Percentiles rank a stretch among this genome's conserved stretches.
Conservation (phyloP, 2,329 filamentous ascomycete species). For the Fusarium tanahbumbuense region DNA sequence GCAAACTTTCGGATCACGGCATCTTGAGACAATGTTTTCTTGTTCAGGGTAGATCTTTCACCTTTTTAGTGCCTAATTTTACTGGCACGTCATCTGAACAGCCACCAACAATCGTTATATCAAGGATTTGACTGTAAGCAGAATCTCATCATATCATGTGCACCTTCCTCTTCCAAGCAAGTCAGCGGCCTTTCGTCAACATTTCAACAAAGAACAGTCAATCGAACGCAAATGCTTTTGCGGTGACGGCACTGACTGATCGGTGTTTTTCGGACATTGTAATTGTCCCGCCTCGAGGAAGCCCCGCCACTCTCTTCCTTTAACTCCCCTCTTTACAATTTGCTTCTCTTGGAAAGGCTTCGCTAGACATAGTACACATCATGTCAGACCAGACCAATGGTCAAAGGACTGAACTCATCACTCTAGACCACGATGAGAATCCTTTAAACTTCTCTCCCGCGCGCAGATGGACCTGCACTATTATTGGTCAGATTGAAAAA, state of each 20-base stretch:
- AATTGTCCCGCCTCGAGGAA: background rate
- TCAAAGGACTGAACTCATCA: background rate
- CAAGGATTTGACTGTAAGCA: background rate
- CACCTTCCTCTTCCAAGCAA: background rate
- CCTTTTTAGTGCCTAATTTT: background rate
- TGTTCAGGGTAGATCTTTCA: background rate
- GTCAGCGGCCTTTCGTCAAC: background rate
- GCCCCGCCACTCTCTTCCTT: background rate
- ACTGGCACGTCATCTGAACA: background rate
- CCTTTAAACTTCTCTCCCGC: background rate
- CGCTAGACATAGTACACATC: rapidly evolving
- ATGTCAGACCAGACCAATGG: background rate
- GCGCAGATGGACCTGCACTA: background rate
- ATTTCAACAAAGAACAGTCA: background rate
- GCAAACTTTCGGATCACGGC: background rate
- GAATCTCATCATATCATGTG: background rate
- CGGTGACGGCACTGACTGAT: background rate
- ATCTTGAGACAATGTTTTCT: background rate
- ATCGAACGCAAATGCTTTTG: background rate
- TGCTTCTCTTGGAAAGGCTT: background rate
- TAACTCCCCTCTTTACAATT: rapidly evolving
- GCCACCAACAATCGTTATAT: background rate
- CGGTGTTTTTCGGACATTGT: rapidly evolving
- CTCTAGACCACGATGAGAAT: background rate
- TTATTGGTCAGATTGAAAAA: background rate